Conservation (phyloP, 495 filamentous ascomycete species). For the Annulohypoxylon stygium region DNA sequence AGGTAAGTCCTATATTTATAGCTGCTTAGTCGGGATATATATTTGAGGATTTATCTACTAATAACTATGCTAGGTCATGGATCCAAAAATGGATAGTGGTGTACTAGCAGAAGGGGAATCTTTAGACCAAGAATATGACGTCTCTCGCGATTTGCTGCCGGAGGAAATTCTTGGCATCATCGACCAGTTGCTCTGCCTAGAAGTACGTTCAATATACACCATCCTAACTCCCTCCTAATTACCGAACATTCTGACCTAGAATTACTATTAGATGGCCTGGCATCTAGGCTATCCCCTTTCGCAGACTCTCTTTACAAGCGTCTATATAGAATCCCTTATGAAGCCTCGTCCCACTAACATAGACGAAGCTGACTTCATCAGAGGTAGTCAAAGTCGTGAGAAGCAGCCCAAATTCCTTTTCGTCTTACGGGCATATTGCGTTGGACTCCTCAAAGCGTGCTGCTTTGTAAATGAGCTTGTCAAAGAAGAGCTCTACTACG, state of each 20-base stretch:
- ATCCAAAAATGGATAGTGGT: conserved; percentile 98
- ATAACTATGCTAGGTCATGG: conserved; percentile 81
- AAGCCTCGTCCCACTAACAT: conserved; percentile 75
- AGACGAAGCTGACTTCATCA: conserved; percentile 76
- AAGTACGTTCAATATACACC: conserved; percentile 68
- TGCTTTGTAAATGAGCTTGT: conserved; percentile 81
- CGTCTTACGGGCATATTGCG: conserved; percentile 86
- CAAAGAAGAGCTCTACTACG: conserved; percentile 83
- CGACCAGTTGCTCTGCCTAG: conserved; percentile 90
- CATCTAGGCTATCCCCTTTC: conserved; percentile 94
- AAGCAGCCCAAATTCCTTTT: conserved; percentile 67
- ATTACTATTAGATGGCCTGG: conserved; percentile 84
- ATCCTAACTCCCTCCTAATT: conserved; percentile 13
- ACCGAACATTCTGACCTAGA: conserved; percentile 35
- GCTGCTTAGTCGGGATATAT: background rate
- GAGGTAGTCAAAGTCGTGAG: conserved; percentile 41
- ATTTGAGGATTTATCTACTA: conserved; percentile 13
- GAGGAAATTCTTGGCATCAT: conserved; percentile 92
- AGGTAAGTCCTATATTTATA: conserved; percentile 71
- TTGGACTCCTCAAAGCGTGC: conserved; percentile 86
- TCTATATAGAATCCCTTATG: conserved; percentile 89
- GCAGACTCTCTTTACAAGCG: conserved; percentile 93
- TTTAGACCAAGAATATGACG: conserved; percentile 88
- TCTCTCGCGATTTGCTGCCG: conserved; percentile 74
- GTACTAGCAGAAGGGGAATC: conserved; percentile 80